phyloP scores from a whole-genome alignment of 345 rosid species.

The Psidium guajava region DNA sequence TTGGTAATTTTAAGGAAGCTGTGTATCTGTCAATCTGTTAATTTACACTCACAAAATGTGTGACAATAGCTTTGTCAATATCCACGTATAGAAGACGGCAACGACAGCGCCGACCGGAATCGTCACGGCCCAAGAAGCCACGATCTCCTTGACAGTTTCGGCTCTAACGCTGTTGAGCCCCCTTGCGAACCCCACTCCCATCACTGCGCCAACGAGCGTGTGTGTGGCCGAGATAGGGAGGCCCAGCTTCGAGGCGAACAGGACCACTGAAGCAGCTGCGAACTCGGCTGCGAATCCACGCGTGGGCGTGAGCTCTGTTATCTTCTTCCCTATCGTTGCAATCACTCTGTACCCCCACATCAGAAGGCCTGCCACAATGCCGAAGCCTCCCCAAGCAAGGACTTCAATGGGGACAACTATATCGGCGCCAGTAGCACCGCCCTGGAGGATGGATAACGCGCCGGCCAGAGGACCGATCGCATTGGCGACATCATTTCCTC shows the following conservation, averaged over 20 bases:
- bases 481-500: conserved; percentile 91
- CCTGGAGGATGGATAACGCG: conserved; percentile 71
- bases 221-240: conserved; percentile 89
- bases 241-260: conserved; percentile 76
- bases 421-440: conserved; percentile 38
- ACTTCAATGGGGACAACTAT: conserved; percentile 67
- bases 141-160: conserved; percentile 81
- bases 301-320: conserved; percentile 85
- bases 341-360: conserved; percentile 94
- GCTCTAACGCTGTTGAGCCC: conserved; percentile 77
- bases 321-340: conserved; percentile 89
- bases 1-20: not conserved
- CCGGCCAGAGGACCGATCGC: conserved; percentile 91
- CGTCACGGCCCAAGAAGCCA: conserved; percentile 80
- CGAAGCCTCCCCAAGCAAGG: conserved; percentile 96
- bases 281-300: conserved; percentile 94
- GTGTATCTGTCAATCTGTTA: not conserved
- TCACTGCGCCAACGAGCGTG: conserved; percentile 94
- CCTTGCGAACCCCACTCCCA: conserved; percentile 93
- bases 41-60: conserved; percentile 26
- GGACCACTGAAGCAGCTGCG: conserved; percentile 85
- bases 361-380: conserved; percentile 76
- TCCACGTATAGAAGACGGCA: conserved; percentile 74
- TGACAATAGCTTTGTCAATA: conserved; percentile 65
- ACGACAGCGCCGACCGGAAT: conserved; percentile 73